Evolutionary conservation across 1,284 basidiomycete species (phyloP).

Genomic region (Moesziomyces antarcticus): DNA sequence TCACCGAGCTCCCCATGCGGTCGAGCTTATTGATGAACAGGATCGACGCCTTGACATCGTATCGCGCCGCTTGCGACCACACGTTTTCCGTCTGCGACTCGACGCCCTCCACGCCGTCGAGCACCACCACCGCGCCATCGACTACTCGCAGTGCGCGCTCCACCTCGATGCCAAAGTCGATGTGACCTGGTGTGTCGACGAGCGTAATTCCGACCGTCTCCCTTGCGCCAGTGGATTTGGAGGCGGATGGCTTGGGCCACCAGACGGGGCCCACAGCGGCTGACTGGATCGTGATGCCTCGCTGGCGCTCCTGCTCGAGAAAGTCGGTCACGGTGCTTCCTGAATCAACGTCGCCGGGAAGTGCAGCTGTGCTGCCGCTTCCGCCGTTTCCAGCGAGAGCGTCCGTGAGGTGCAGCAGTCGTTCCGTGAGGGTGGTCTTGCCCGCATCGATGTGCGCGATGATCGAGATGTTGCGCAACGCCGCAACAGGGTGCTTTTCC

Average conservation of each 20-base stretch:
- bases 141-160: constrained; percentile 89
- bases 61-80: constrained; percentile 86
- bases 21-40: constrained; percentile 90
- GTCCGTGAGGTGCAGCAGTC: constrained; percentile 80
- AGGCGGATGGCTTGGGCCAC: constrained; percentile 71
- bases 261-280: constrained; percentile 85
- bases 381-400: constrained; percentile 72
- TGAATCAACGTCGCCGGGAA: constrained; percentile 82
- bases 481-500: constrained; percentile 28
- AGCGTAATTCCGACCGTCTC: constrained; percentile 77
- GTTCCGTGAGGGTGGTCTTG: constrained; percentile 90
- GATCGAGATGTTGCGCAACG: constrained; percentile 57
- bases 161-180: constrained; percentile 94
- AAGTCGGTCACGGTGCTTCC: constrained; percentile 92
- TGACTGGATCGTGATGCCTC: constrained; percentile 90
- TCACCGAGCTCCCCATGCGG: constrained; percentile 81
- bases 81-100: constrained; percentile 89
- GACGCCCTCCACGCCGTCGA: constrained; percentile 90
- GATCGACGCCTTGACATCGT: constrained; percentile 79
- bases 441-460: constrained; percentile 75
- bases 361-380: constrained; percentile 1
- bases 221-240: constrained; percentile 65
- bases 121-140: constrained; percentile 85
- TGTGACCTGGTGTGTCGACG: constrained; percentile 90
- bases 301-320: constrained; percentile 84